phyloP scores from a whole-genome alignment of 768 basidiomycete genomes.

The Collybiopsis luxurians region DNA sequence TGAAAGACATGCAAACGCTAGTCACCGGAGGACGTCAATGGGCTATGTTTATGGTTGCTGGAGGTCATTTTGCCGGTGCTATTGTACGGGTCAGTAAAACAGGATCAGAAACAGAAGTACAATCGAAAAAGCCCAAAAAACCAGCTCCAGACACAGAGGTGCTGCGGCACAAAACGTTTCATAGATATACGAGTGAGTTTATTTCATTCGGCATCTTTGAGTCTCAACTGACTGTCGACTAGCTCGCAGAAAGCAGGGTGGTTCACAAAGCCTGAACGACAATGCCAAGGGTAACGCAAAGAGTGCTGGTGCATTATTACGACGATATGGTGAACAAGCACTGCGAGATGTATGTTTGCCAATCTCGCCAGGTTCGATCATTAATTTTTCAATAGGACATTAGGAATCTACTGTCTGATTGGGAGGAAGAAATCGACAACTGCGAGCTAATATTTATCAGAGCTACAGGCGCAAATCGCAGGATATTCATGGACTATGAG shows the following conservation, averaged over 20 bases:
- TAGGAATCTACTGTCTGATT: slow-evolving; percentile 74
- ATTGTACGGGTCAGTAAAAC: slow-evolving; percentile 68
- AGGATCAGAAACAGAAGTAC: slow-evolving; percentile 39
- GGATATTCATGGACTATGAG: slow-evolving; percentile 90
- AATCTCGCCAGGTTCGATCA: not conserved
- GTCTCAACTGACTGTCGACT: slow-evolving; percentile 9
- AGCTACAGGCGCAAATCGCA: slow-evolving; percentile 82
- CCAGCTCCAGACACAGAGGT: slow-evolving; percentile 80
- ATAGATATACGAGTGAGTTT: slow-evolving; percentile 92
- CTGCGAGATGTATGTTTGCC: slow-evolving; percentile 64
- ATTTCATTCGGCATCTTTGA: not conserved
- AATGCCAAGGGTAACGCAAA: slow-evolving; percentile 90
- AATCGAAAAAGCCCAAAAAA: slow-evolving; percentile 53
- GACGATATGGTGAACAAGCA: slow-evolving; percentile 94
- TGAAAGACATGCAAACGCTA: slow-evolving; percentile 62
- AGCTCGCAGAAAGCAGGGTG: slow-evolving; percentile 98
- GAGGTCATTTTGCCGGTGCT: slow-evolving; percentile 97
- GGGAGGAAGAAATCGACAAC: slow-evolving; percentile 82
- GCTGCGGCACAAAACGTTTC: slow-evolving; percentile 91
- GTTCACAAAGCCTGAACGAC: slow-evolving; percentile 89
- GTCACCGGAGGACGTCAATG: slow-evolving; percentile 66
- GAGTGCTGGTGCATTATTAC: slow-evolving; percentile 90
- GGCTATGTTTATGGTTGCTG: slow-evolving; percentile 96
- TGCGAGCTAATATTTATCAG: slow-evolving; percentile 93
- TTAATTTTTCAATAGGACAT: slow-evolving; percentile 65